These are phyloP conservation scores for Ceratocystis papillata DNA, from an alignment of 2,329 filamentous ascomycete genomes.

Conservation along the genomic window DNA sequence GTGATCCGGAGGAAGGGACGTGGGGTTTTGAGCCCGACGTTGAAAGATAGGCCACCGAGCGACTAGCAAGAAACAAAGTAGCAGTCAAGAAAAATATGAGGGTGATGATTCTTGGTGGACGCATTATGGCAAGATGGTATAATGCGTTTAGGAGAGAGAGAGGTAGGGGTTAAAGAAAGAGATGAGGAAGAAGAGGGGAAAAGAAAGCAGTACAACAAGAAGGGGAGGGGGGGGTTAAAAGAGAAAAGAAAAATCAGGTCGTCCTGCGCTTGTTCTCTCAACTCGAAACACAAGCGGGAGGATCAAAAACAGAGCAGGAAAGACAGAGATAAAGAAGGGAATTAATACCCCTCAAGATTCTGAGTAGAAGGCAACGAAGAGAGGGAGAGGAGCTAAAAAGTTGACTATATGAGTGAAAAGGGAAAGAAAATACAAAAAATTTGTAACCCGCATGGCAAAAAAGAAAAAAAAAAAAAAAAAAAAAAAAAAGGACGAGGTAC, in stretches of 20 bases:
- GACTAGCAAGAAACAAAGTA: slow-evolving; percentile 37
- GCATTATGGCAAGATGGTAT: slow-evolving; percentile 33
- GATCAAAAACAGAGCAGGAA: not conserved
- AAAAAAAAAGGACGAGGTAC: not conserved
- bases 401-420: not conserved
- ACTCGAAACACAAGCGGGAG: not conserved
- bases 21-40: slow-evolving; percentile 27
- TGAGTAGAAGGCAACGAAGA: not conserved
- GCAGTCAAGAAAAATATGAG: slow-evolving; percentile 44
- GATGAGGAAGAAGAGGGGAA: not conserved
- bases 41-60: slow-evolving; percentile 24
- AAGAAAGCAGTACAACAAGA: not conserved
- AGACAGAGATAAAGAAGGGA: not conserved
- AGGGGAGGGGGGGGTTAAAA: not conserved
- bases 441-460: not conserved
- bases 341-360: not conserved
- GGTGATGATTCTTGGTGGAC: slow-evolving; percentile 44
- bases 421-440: not conserved
- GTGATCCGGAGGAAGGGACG: slow-evolving; percentile 24
- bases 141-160: not conserved
- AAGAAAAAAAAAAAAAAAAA: not conserved
- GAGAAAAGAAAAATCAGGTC: not conserved
- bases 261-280: not conserved
- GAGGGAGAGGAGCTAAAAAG: not conserved
- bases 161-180: not conserved